These are phyloP conservation scores for Annona squamosa DNA, from an alignment of 164 flowering plant genomes.

Conservation along the genomic window DNA sequence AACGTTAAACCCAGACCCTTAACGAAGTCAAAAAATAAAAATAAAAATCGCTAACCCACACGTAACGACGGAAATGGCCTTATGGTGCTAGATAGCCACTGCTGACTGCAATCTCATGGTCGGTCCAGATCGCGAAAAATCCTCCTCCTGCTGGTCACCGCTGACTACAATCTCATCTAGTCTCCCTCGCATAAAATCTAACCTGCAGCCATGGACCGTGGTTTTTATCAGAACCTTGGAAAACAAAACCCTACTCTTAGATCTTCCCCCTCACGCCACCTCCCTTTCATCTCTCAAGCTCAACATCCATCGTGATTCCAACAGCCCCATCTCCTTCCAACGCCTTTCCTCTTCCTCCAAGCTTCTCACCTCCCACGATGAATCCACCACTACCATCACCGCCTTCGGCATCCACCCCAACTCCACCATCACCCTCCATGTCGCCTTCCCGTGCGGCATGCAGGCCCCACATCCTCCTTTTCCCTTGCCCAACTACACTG, in stretches of 20 bases:
- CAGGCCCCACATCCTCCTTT: conserved; percentile 49
- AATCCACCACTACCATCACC: neutral
- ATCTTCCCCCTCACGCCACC: neutral
- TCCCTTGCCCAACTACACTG: conserved; percentile 21
- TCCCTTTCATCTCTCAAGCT: neutral
- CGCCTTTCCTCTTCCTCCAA: conserved; percentile 35
- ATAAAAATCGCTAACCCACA: too few relatives aligned
- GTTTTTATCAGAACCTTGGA: conserved; percentile 1
- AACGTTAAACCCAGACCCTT: too few relatives aligned
- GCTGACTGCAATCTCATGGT: too few relatives aligned
- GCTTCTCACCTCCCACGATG: neutral
- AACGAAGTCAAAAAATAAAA: too few relatives aligned
- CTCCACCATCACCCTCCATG: conserved; percentile 45
- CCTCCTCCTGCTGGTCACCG: too few relatives aligned
- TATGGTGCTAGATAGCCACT: too few relatives aligned
- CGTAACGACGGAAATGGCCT: too few relatives aligned
- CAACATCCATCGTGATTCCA: neutral
- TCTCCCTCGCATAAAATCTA: neutral
- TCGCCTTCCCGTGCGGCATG: conserved; percentile 66
- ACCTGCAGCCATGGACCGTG: neutral
- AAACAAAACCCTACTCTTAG: conserved; percentile 2
- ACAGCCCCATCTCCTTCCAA: conserved; percentile 18
- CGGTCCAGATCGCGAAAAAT: too few relatives aligned
- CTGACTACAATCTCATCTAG: neutral
- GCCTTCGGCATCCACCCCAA: conserved; percentile 1